Evolutionary conservation across 1,284 basidiomycete genomes (phyloP).

Genomic region (Grifola frondosa): DNA sequence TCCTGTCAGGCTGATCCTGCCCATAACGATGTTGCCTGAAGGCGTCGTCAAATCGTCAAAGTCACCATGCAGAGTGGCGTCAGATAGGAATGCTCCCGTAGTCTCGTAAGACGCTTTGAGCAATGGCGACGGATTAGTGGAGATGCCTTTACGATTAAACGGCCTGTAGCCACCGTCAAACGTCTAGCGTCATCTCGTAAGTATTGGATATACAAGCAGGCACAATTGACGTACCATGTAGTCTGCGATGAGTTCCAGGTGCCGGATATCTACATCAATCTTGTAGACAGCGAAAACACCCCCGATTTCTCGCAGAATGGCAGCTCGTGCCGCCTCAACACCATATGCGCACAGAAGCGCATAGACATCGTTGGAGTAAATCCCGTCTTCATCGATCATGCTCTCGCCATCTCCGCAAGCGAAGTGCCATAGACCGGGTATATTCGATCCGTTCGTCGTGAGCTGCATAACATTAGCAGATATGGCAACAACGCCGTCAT

Average conservation of each 20-base stretch:
- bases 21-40: conserved; percentile 90
- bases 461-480: conserved; percentile 42
- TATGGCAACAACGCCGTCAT: background rate
- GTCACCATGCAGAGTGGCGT: conserved; percentile 93
- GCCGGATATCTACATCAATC: conserved; percentile 93
- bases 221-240: conserved; percentile 79
- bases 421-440: conserved; percentile 89
- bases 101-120: conserved; percentile 98
- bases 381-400: conserved; percentile 80
- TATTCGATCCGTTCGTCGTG: conserved; percentile 89
- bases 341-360: conserved; percentile 92
- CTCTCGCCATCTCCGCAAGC: conserved; percentile 60
- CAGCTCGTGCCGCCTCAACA: conserved; percentile 94
- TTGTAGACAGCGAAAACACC: conserved; percentile 97
- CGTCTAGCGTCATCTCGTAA: conserved; percentile 56
- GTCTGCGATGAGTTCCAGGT: conserved; percentile 97
- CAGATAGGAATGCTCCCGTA: conserved; percentile 93
- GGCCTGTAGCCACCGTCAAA: conserved; percentile 97
- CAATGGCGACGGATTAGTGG: conserved; percentile 87
- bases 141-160: conserved; percentile 95
- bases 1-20: conserved; percentile 79
- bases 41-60: conserved; percentile 90
- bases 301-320: conserved; percentile 89
- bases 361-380: conserved; percentile 96
- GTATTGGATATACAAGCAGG: conserved; percentile 7